phyloP scores from a whole-genome alignment of 169 alveolate genomes.

The Plasmodium ovale region DNA sequence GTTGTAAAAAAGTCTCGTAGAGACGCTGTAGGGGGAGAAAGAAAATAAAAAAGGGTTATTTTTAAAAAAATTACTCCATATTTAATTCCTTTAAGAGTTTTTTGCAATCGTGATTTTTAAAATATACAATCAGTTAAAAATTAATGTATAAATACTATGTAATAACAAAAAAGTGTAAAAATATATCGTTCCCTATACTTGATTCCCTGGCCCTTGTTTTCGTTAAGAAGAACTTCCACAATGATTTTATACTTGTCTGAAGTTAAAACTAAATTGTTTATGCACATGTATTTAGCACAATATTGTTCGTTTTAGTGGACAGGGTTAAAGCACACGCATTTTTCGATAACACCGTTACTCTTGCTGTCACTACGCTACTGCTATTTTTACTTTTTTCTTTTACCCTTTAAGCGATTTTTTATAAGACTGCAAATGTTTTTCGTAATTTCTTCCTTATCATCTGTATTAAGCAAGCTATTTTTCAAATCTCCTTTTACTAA shows the following conservation, averaged over 20 bases:
- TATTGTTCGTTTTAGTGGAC: too few relatives aligned
- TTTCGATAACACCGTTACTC: too few relatives aligned
- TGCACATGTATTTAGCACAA: too few relatives aligned
- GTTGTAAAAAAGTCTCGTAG: slow-evolving; percentile 53
- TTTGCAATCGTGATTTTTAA: background rate
- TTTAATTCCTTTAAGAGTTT: background rate
- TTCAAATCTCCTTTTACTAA: slow-evolving; percentile 34
- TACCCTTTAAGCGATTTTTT: slow-evolving; percentile 48
- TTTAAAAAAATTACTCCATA: slow-evolving; percentile 2
- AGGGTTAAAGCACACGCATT: too few relatives aligned
- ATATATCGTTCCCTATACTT: slow-evolving; percentile 16
- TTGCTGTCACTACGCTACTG: background rate
- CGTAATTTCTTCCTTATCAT: slow-evolving; percentile 43
- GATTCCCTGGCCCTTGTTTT: slow-evolving; percentile 58
- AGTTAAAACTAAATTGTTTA: slow-evolving; percentile 37
- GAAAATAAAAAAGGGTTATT: background rate
- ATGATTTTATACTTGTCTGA: slow-evolving; percentile 43
- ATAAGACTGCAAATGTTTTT: slow-evolving; percentile 44
- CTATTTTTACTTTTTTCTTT: slow-evolving; percentile 17
- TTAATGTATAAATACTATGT: background rate
- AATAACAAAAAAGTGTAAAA: background rate
- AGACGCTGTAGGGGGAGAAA: slow-evolving; percentile 11
- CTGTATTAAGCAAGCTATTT: background rate
- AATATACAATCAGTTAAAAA: background rate
- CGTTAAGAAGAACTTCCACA: slow-evolving; percentile 64